Evolutionary conservation across 495 filamentous ascomycete genomes (phyloP).

Genomic region (Aspergillus ellipticus): DNA sequence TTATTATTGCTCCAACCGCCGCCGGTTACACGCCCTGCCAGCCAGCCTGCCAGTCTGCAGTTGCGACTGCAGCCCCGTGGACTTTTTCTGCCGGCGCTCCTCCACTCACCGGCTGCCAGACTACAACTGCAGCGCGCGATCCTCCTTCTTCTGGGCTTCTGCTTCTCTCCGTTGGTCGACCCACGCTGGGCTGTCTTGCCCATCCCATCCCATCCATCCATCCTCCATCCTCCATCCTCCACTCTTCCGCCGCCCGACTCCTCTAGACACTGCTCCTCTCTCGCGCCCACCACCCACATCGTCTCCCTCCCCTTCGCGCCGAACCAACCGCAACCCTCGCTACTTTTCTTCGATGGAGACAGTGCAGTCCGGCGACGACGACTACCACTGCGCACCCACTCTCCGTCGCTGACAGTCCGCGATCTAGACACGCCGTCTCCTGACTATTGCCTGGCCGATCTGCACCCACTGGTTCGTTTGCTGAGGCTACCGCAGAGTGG

Average conservation of each 20-base stretch:
- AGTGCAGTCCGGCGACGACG: slow-evolving; percentile 21
- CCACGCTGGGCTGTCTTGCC: slow-evolving; percentile 4
- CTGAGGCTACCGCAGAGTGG: slow-evolving; percentile 14
- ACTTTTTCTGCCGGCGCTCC: slow-evolving; percentile 14
- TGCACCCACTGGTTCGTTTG: slow-evolving; percentile 13
- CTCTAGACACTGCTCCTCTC: not conserved
- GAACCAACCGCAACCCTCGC: slow-evolving; percentile 8
- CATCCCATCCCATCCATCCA: slow-evolving; percentile 7
- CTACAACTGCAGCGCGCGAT: slow-evolving; percentile 17
- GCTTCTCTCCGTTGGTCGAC: slow-evolving; percentile 13
- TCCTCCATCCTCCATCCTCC: slow-evolving; percentile 1
- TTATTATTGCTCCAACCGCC: slow-evolving; percentile 12
- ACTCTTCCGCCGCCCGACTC: too few species aligned
- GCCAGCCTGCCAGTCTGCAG: slow-evolving; percentile 11
- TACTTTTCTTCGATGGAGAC: slow-evolving; percentile 26
- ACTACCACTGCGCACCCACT: slow-evolving; percentile 17
- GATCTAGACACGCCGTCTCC: slow-evolving; percentile 24
- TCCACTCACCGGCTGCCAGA: slow-evolving; percentile 27
- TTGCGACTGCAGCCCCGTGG: slow-evolving; percentile 16
- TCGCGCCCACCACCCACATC: slow-evolving; percentile 8
- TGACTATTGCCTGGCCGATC: slow-evolving; percentile 18
- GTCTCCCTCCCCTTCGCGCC: slow-evolving; percentile 11
- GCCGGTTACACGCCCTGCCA: slow-evolving; percentile 18
- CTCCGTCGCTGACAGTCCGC: slow-evolving; percentile 26
- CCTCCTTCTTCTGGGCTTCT: slow-evolving; percentile 7